Evolutionary conservation across 1,139 yeast genomes (phyloP).

Genomic region (Martiniozyma asiatica): DNA sequence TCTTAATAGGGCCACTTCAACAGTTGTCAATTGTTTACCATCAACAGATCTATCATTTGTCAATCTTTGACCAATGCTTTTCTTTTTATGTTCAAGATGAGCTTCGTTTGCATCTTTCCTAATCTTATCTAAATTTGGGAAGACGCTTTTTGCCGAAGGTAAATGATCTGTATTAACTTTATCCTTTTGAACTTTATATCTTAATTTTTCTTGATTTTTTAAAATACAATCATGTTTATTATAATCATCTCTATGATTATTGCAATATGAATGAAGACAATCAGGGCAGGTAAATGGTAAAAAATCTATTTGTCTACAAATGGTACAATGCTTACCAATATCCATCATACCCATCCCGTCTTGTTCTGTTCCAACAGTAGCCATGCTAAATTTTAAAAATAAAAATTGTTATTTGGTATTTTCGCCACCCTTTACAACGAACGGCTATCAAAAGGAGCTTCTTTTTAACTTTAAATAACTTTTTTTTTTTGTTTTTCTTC

Average conservation of each 20-base stretch:
- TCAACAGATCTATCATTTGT: no score
- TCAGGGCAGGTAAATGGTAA: conserved; percentile 53
- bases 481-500: no score
- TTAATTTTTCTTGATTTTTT: not conserved
- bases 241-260: conserved; percentile 34
- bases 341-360: conserved; percentile 44
- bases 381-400: no score
- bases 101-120: conserved; percentile 25
- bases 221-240: conserved; percentile 15
- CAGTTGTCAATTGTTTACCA: no score
- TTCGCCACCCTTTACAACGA: no score
- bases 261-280: conserved; percentile 47
- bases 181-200: no score
- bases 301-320: conserved; percentile 56
- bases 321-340: conserved; percentile 55
- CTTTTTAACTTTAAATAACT: no score
- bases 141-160: conserved; percentile 29
- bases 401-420: no score
- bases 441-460: no score
- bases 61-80: no score
- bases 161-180: conserved; percentile 7
- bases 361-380: no score
- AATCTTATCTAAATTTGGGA: conserved; percentile 45
- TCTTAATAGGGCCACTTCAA: conserved; percentile 12
- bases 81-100: no score